Evolutionary conservation across 106 monocot species (phyloP), one percentile per base, ranked within the genome.

Genomic region (Dactylorhiza incarnata): DNA sequence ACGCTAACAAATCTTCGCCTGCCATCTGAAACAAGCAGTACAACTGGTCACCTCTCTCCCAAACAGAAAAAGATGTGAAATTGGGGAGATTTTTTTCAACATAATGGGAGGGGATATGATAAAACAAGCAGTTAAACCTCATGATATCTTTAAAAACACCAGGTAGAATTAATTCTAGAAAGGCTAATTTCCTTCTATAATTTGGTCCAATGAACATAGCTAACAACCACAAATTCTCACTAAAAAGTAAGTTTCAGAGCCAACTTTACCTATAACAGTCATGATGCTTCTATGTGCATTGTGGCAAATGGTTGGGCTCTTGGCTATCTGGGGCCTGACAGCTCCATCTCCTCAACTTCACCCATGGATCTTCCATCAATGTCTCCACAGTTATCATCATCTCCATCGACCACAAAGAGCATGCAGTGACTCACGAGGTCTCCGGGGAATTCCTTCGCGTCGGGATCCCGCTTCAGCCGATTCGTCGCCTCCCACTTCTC

Each of bases 401-500:
- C 49, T 48, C 26, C 13, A 44, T 74, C 63, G 23, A 73, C 65
- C 16, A 68, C 74, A 6, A 74, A 69, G 24, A 68, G 69, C 45
- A 72, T 37, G 46, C 72, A 20, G 20, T 55, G 19, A 6, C 50
- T 9, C 19, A 9, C n/a, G 2, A 65, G 17, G 37, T 47, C 45
- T 58, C 20, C 7, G 12, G 26, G 26, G 9, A 24, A 24, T 2
- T 15, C 14, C 54, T 71, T 37, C 3, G 73, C 61, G 14, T 75
- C 54, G 58, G 14, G 51, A 23, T 55, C 48, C 68, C 20, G 49
- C 37, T 45, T 48, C 9, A 44, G 72, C 69, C 67, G 13, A 74
- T 87, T 85, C 7, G 86, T 80, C 1, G 92, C 87, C 62, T 87
- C 87, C 92, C 92, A 92, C 72, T 89, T 89, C 47, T 92, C 89